A percentile compares a stretch with the other conserved stretches of the same genome.
phyloP scores from a whole-genome alignment of 768 basidiomycete genomes.

The Mycena kentingensis region DNA sequence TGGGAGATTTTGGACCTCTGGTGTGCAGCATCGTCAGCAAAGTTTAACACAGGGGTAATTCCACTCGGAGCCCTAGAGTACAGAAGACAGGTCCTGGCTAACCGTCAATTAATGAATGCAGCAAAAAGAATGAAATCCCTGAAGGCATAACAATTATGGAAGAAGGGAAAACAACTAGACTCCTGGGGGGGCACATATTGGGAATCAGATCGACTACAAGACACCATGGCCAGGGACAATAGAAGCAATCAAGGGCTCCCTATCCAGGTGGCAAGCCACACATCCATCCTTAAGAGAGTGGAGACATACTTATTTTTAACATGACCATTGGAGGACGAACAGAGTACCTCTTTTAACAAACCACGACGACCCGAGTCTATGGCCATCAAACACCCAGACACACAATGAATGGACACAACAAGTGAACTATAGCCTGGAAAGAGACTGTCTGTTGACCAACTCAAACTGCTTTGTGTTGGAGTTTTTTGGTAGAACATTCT shows the following conservation, averaged over 20 bases:
- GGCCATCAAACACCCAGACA: too few species aligned
- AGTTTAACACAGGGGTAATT: slow-evolving; percentile 26
- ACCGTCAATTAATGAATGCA: background rate
- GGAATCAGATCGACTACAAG: background rate
- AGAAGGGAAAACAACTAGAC: background rate
- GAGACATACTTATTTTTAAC: slow-evolving; percentile 24
- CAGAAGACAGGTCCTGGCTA: background rate
- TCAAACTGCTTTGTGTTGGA: too few species aligned
- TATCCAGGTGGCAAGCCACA: background rate
- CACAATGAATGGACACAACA: too few species aligned
- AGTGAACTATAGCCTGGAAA: too few species aligned
- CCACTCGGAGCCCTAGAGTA: slow-evolving; percentile 4
- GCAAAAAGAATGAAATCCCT: background rate
- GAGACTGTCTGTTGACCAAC: too few species aligned
- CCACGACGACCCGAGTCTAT: too few species aligned
- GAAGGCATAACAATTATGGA: background rate
- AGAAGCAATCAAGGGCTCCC: background rate
- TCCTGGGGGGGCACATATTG: slow-evolving; percentile 3
- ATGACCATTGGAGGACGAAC: slow-evolving; percentile 26
- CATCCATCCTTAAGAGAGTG: slow-evolving; percentile 19
- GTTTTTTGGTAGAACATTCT: too few species aligned
- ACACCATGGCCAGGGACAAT: slow-evolving; percentile 1
- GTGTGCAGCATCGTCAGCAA: slow-evolving; percentile 13
- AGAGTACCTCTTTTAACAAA: slow-evolving; percentile 29
- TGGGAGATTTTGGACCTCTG: slow-evolving; percentile 8